Evolutionary conservation across 176 grass and related monocot species (phyloP), one percentile per base, ranked within the genome.

Genomic region (Cocos nucifera): DNA sequence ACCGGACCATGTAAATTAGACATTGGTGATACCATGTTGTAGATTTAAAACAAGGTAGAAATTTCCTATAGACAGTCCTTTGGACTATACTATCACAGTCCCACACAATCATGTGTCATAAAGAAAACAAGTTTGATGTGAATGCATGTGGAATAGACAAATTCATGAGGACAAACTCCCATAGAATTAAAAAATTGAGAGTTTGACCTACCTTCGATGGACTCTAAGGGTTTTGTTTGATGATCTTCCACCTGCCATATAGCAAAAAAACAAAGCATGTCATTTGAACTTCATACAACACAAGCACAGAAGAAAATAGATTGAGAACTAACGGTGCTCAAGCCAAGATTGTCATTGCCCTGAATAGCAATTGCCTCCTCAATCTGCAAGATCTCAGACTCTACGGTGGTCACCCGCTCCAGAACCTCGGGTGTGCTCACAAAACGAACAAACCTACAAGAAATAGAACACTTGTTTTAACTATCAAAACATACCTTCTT

Each of bases 401-500:
- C 93, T 54, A 92, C 57, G 58, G 82, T 92, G 17, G 88, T 92
- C 18, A 98, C 93, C 51, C 93, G 79, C 70, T 98, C 93, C 49
- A 98, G 80, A 62, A 98, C 80, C 67, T 98, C 93, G 3, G 93
- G 88, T 50, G 93, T 98, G 70, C 93, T 98, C 67, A 98, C 87
- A 17, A 92, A 98, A 25, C 88, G 81, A 58, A 98, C 84, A 86
- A 97, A 97, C 59, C 87, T 97, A 75, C n/a, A 19, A 69, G 25
- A 64, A 30, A 51, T 64, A 57, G 56, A 22, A 54, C 19, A 35
- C 19, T 32, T 15, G 56, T 15, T 68, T 30, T 25, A 17, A 49
- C 8, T 19, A 7, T 22, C 28, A 20, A 51, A 9, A 52, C 9
- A 44, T 14, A 44, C 10, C 35, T 44, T 44, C 1, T 44, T 44